A percentile compares a stretch with the other conserved stretches of the same genome.
Evolutionary conservation across 176 grass and related monocot genomes (phyloP).

Genomic region (Chrysopogon serrulatus): DNA sequence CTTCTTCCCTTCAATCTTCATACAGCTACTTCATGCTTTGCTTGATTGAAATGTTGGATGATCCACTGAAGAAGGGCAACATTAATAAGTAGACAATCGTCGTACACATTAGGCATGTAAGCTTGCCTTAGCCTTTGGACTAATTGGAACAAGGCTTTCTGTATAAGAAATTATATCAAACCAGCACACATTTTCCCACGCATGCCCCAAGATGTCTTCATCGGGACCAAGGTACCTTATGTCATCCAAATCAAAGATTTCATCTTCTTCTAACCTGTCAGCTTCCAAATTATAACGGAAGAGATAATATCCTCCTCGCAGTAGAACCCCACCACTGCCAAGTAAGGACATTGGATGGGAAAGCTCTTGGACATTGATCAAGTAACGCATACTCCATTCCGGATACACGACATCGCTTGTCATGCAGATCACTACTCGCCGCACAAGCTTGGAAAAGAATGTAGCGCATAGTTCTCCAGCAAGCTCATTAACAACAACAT

Average conservation of each 20-base stretch:
- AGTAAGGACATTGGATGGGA: not conserved
- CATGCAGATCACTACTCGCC: not conserved
- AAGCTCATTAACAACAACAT: not conserved
- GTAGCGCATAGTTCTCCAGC: not conserved
- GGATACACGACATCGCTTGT: not conserved
- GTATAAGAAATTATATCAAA: constrained; percentile 1
- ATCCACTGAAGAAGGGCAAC: too few relatives aligned
- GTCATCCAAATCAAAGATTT: not conserved
- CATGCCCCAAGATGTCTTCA: not conserved
- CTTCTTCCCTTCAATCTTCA: too few relatives aligned
- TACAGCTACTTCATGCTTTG: too few relatives aligned
- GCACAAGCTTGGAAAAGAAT: not conserved
- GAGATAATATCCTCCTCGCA: not conserved
- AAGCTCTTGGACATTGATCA: not conserved
- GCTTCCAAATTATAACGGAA: not conserved
- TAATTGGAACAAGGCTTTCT: constrained; percentile 6
- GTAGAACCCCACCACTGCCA: not conserved
- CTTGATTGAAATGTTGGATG: too few relatives aligned
- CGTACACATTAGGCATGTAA: too few relatives aligned
- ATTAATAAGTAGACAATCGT: too few relatives aligned
- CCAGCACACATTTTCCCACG: not conserved
- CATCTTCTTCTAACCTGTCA: not conserved
- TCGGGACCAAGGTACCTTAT: not conserved
- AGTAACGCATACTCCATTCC: not conserved
- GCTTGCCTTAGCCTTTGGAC: not conserved